Percentiles rank a stretch among this genome's conserved stretches.
Conservation (phyloP, 2,329 filamentous ascomycete species). For the Aspergillus felis region DNA sequence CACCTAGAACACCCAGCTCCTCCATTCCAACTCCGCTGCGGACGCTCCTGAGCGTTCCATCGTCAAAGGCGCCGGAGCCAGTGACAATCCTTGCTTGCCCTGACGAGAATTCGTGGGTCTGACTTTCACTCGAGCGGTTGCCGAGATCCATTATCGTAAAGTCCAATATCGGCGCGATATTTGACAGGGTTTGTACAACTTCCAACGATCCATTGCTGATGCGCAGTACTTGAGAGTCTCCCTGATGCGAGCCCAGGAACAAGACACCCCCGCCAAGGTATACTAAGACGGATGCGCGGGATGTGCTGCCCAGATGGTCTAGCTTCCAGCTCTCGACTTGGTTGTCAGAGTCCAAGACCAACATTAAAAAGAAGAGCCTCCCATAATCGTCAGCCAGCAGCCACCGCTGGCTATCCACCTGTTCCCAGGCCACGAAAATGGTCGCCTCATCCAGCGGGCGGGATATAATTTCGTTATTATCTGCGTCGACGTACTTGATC, state of each 20-base stretch:
- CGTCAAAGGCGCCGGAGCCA: conserved; percentile 83
- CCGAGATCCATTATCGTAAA: conserved; percentile 97
- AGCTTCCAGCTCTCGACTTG: conserved; percentile 72
- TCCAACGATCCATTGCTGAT: conserved; percentile 60
- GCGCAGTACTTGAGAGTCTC: conserved; percentile 79
- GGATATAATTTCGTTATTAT: conserved; percentile 63
- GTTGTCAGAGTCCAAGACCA: conserved; percentile 61
- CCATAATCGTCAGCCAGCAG: conserved; percentile 93
- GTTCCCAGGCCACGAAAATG: conserved; percentile 88
- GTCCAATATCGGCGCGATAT: conserved; percentile 88
- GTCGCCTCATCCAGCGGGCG: conserved; percentile 67
- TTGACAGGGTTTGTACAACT: conserved; percentile 70
- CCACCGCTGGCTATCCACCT: conserved; percentile 75
- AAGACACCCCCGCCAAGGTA: conserved; percentile 66
- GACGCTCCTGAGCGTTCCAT: conserved; percentile 84
- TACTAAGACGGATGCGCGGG: conserved; percentile 72
- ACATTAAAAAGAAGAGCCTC: conserved; percentile 75
- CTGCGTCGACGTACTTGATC: conserved; percentile 79
- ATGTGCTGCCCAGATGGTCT: conserved; percentile 62
- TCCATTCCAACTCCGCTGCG: conserved; percentile 91
- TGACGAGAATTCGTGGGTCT: conserved; percentile 87
- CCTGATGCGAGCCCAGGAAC: conserved; percentile 88
- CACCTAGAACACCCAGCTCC: conserved; percentile 75
- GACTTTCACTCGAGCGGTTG: conserved; percentile 71
- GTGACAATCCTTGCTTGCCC: conserved; percentile 92